Conservation (phyloP, 139 green algal genomes). For the Chlamydomonas sp. region DNA sequence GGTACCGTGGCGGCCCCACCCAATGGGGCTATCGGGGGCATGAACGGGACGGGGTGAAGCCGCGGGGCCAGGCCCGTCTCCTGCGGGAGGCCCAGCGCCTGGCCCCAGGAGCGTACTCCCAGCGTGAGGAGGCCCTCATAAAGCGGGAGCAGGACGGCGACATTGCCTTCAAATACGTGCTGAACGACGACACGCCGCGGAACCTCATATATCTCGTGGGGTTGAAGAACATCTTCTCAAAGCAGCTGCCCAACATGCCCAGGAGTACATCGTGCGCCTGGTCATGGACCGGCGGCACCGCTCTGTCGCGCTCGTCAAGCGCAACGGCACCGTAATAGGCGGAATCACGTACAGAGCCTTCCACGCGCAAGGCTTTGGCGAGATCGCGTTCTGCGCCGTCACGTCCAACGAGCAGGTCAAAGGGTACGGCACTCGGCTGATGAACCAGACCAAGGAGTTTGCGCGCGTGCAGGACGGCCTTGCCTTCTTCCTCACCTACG, state of each 20-base stretch:
- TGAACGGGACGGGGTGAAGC: too few relatives aligned
- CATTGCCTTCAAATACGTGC: constrained; percentile 74
- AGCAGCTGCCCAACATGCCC: constrained; percentile 99
- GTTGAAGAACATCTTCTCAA: constrained; percentile 96
- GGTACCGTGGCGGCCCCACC: too few relatives aligned
- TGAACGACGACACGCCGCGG: constrained; percentile 66
- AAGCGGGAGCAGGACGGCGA: constrained; percentile 70
- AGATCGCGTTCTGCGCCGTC: constrained; percentile 99
- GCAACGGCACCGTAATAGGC: constrained; percentile 79
- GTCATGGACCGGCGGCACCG: constrained; percentile 89
- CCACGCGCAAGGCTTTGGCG: constrained; percentile 77
- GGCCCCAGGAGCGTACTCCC: constrained; percentile 55
- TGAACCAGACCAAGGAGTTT: constrained; percentile 95
- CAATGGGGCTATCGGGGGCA: too few relatives aligned
- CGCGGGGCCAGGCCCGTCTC: not conserved
- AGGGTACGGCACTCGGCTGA: constrained; percentile 95
- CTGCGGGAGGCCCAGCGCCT: not conserved
- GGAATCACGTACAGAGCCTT: constrained; percentile 97
- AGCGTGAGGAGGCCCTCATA: constrained; percentile 70
- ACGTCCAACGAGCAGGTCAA: constrained; percentile 90
- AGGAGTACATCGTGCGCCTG: constrained; percentile 97
- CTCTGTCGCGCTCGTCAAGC: constrained; percentile 75
- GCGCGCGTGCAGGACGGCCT: constrained; percentile 82
- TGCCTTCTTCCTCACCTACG: constrained; percentile 97
- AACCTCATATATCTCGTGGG: constrained; percentile 59